phyloP scores from a whole-genome alignment of 345 rosid species.

The Arabidopsis thaliana region TAIR10.1 NC_003070.9:20771001-20771500 shows the following conservation, averaged over 20 bases:
- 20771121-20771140: not conserved
- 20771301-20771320: constrained; percentile 47
- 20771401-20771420: constrained; percentile 43
- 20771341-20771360: constrained; percentile 49
- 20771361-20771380: constrained; percentile 49
- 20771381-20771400: constrained; percentile 58
- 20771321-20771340: constrained; percentile 56
- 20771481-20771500: constrained; percentile 44
- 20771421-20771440: constrained; percentile 45
- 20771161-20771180: not conserved
- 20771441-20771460: constrained; percentile 60
- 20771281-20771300: not conserved
- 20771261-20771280: not conserved
- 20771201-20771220: not conserved
- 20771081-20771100: not conserved
- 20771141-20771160: not conserved
- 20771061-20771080: constrained; percentile 24
- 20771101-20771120: constrained; percentile 9
- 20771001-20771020: constrained; percentile 52
- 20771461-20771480: constrained; percentile 44
- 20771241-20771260: not conserved
- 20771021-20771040: constrained; percentile 53
- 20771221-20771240: not conserved
- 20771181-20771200: not conserved
- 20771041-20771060: not conserved